Evolutionary conservation across 768 basidiomycete species (phyloP), one percentile per base, ranked within the genome.

Genomic region (Mycena vitilis): DNA sequence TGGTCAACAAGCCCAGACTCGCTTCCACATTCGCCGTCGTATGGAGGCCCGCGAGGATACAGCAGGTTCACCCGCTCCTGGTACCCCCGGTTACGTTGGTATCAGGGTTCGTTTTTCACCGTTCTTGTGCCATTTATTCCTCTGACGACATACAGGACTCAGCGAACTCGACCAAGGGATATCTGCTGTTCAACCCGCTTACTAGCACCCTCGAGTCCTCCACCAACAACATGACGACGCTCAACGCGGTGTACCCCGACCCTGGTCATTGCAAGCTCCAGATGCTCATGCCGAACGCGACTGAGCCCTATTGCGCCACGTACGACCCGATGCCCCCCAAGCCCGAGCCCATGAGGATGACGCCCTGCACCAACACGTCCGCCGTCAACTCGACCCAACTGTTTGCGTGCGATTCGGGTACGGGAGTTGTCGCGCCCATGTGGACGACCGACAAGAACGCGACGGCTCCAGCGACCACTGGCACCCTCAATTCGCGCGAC

Each of bases 301-400:
- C 78, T 81, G 72, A 76, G 80, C 63, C 79, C 25, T 88, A 82
- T 73, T 93, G 91, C 67, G 88, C 86, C 7, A 92, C 90, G 6
- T 92, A 86, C 74, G 82, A 91, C 69, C 82, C 88, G 4, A 78
- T 82, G 36, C 89, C 89, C 2, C 63, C 79, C 6, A 71, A 76
- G 2, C 81, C 86, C 3, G 80, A 83, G n/a, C 84, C 86, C 5
- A 80, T 93, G 74, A 84, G 82, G 7, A 82, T 87, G 75, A 76
- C 82, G 56, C 74, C 73, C 11, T 93, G 89, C 71, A 68, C 67
- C 30, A 68, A 71, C 58, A n/a, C 49, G 20, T 66, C 63, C 51
- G 55, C 58, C 42, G 49, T 68, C 22, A 80, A 85, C 72, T 78
- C 77, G 71, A 88, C 86, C 69, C 92, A 94, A 75, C 70, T 80